Percentiles rank a stretch among this genome's conserved stretches.
Conservation (phyloP, 768 basidiomycete species). For the Boletus fagicola region DNA sequence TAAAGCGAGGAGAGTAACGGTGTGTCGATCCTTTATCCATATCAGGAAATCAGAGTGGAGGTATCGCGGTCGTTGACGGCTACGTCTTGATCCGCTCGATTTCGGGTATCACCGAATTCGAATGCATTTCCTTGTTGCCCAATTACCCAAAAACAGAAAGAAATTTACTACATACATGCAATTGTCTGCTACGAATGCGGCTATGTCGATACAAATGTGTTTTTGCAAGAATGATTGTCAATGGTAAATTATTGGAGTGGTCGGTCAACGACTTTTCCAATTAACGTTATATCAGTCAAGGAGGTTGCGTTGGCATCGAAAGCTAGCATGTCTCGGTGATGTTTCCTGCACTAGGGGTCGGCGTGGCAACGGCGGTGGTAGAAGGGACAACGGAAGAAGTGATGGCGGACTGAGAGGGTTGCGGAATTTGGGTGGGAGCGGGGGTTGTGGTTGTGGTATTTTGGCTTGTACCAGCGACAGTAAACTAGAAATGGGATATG, state of each 20-base stretch:
- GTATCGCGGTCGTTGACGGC: neutral
- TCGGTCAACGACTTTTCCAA: conserved; percentile 17
- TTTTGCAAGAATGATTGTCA: conserved; percentile 1
- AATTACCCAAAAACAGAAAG: neutral
- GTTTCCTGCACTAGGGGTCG: conserved; percentile 1
- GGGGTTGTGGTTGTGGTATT: conserved; percentile 15
- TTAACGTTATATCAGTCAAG: neutral
- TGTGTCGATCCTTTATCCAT: conserved; percentile 14
- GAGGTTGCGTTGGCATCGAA: neutral
- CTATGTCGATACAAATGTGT: conserved; percentile 14
- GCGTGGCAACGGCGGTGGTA: neutral
- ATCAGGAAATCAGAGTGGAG: conserved; percentile 7
- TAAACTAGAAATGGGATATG: conserved; percentile 21
- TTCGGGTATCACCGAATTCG: neutral
- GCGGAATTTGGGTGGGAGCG: neutral
- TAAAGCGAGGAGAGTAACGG: neutral
- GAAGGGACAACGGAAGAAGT: neutral
- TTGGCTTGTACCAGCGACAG: conserved; percentile 16
- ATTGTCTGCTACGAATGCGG: conserved; percentile 3
- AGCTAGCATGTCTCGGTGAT: conserved; percentile 3
- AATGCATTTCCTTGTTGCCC: neutral
- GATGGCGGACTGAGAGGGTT: conserved; percentile 2
- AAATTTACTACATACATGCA: neutral
- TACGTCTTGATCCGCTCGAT: neutral
- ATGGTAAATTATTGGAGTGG: neutral